phyloP scores from a whole-genome alignment of 495 filamentous ascomycete species.

The Aspergillus leporis region DNA sequence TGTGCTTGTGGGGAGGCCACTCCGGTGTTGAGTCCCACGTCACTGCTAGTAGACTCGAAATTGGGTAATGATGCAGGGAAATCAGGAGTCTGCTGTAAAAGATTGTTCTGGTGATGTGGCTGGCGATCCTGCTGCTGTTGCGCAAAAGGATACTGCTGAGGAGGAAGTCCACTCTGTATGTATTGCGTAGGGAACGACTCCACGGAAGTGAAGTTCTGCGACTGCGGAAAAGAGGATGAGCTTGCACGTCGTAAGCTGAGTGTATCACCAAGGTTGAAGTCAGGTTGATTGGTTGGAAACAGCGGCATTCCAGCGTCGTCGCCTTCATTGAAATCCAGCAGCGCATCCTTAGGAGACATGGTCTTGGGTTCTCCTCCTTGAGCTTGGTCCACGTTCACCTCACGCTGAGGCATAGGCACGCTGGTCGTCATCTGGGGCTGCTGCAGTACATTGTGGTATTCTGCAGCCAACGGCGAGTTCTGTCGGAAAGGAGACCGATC shows the following conservation, averaged over 20 bases:
- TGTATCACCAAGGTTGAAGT: constrained; percentile 43
- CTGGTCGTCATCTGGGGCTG: constrained; percentile 40
- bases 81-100: constrained; percentile 53
- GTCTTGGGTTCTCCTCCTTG: constrained; percentile 63
- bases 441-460: constrained; percentile 34
- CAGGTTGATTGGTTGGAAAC: constrained; percentile 57
- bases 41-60: constrained; percentile 66
- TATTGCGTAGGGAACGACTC: constrained; percentile 45
- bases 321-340: constrained; percentile 78
- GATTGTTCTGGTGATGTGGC: constrained; percentile 33
- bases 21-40: constrained; percentile 32
- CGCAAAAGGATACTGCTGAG: constrained; percentile 34
- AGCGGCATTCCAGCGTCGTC: constrained; percentile 68
- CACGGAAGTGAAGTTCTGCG: constrained; percentile 40
- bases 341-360: constrained; percentile 93
- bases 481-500: constrained; percentile 83
- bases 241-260: constrained; percentile 44
- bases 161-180: constrained; percentile 21
- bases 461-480: constrained; percentile 63
- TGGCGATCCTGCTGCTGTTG: constrained; percentile 59
- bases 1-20: constrained; percentile 31
- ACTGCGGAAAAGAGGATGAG: constrained; percentile 48
- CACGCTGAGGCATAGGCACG: constrained; percentile 39
- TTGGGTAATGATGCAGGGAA: constrained; percentile 62
- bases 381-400: constrained; percentile 29